Evolutionary conservation across 202 grass and related monocot genomes (phyloP), one percentile per base, ranked within the genome.

Genomic region (Zoysia matrella): DNA sequence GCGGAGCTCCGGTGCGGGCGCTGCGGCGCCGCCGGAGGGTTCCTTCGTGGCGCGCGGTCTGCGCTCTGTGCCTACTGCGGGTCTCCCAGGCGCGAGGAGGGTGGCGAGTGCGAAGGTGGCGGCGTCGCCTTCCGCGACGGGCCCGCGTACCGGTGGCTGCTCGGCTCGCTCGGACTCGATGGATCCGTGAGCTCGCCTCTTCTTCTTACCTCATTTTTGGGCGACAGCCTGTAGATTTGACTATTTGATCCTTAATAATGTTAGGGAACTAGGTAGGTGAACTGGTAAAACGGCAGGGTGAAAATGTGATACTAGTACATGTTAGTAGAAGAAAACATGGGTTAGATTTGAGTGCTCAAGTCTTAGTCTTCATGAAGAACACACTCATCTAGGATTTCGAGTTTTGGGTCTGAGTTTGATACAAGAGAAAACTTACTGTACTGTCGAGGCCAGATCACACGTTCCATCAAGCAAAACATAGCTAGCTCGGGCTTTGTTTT

Each of bases 141-240:
- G 3, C 49, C 47, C 46, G 89, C 85, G n/a, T 93, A 83, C 83
- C 83, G 74, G 69, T 88, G 89, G 85, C 22, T 96, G 68, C 91
- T 99, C 7, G 85, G 85, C 45, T 87, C 78, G 42, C 90, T 98
- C 6, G 88, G 92, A 40, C 75, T 94, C 11, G 87, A 96, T 75
- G 93, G 91, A 94, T 96, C 96, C 15, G 93, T 99, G 87, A 96
- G 96, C 73, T 87, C 73, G 22, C 22, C 22, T 67, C 52, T 45
- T 69, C 10, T 74, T 44, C 57, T 70, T 15, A 41, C 16, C 16
- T 77, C 39, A 8, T 57, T 44, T 72, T 14, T 14, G 0, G 18
- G 3, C 41, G 6, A n/a, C 46, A 62, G 3, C 44, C 3, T 72
- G 18, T 72, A 51, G 22, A n/a, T 72, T 65, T 70, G 7, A 48